phyloP scores from a whole-genome alignment of 257 asterid genomes.

The Nemophila menziesii region DNA sequence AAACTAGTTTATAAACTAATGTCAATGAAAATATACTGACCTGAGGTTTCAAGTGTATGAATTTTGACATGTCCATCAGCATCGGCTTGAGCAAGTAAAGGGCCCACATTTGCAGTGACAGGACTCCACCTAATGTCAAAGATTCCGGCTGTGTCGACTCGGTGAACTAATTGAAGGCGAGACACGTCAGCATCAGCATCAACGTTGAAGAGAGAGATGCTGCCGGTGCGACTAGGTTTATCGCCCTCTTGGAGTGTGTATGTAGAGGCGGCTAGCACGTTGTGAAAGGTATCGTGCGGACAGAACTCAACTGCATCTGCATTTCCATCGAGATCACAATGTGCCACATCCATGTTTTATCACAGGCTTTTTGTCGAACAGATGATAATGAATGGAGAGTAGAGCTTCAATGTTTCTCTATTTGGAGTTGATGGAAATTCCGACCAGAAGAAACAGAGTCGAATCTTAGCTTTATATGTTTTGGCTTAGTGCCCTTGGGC shows the following conservation, averaged over 20 bases:
- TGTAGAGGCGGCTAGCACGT: constrained; percentile 81
- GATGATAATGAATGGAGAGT: no score
- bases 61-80: constrained; percentile 73
- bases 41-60: constrained; percentile 33
- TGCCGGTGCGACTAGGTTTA: constrained; percentile 61
- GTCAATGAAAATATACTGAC: no score
- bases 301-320: constrained; percentile 94
- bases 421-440: no score
- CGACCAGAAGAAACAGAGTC: no score
- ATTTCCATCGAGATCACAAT: constrained; percentile 64
- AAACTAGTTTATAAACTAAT: no score
- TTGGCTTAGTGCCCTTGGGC: no score
- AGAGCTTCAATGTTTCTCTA: no score
- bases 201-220: constrained; percentile 63
- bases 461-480: no score
- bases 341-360: constrained; percentile 70
- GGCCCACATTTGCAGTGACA: constrained; percentile 14
- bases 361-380: no score
- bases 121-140: constrained; percentile 92
- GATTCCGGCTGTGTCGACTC: constrained; percentile 57
- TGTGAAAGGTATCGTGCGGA: constrained; percentile 46
- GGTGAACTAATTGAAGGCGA: constrained; percentile 37
- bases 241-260: constrained; percentile 88
- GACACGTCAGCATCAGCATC: constrained; percentile 32
- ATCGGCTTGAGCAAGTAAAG: constrained; percentile 95